Base-by-base conservation (phyloP, 2,329 filamentous ascomycete genomes). In the Cladosporium halotolerans region DNA sequence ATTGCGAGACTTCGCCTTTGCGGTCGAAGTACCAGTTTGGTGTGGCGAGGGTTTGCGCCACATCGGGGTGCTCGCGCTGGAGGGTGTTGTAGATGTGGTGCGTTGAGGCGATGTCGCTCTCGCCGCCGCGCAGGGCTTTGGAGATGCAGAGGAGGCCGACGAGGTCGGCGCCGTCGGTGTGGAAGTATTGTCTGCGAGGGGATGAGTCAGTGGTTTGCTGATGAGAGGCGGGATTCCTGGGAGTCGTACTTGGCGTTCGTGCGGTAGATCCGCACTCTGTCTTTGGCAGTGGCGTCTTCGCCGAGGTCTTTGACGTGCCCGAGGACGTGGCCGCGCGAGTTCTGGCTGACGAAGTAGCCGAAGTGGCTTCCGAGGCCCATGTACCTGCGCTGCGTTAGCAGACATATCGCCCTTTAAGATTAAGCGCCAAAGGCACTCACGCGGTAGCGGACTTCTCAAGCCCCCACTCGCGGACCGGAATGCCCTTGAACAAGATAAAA, bases 21-120 rank as follows among this genome's bases (percentile, higher is more conserved):
- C 89, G 84, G 71, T 95, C 89, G 68, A 93, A 90, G 73, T 93
- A 92, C 89, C 88, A 95, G 57, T 89, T 80, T 0, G 88, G 88
- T 66, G 84, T 73, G 0, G 86, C 85, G 50, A 93, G 74, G 9
- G 83, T 76, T 67, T 86, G 81, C 0, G 88, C 84, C 1, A 93
- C 84, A 62, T 90, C 88, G 0, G 88, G 88, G 19, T 87, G 77
- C 66, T 90, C 81, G 34, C 69, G 70, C 67, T 89, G 86, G 38
- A 95, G 76, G 40, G 79, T 78, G 69, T 93, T 93, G 81, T 86
- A 93, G 28, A 93, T 86, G 58, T 83, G 75, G 68, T 95, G 88
- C 19, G 84, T 80, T 56, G 83, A 88, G 49, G 86, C 85, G 52
- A 93, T 78, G 66, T 93, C 89, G 41, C 83, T 88, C 72, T 95